These are phyloP conservation scores for Aquilaria malaccensis DNA, from an alignment of 345 rosid genomes.

Conservation along the genomic window DNA sequence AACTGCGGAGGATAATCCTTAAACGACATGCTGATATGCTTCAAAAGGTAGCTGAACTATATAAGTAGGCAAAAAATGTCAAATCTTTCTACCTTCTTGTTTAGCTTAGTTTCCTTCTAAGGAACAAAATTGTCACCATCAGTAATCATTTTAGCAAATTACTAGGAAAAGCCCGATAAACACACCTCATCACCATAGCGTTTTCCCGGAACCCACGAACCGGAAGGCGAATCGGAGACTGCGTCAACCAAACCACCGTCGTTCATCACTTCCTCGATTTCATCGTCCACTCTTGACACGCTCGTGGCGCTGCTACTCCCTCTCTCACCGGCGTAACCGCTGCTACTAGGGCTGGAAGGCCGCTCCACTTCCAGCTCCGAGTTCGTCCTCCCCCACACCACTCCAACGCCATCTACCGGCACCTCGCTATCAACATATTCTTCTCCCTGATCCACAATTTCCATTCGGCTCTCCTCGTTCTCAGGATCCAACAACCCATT, in stretches of 20 bases:
- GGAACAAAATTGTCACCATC: too few species aligned
- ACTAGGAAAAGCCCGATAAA: not conserved
- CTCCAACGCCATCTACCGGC: slow-evolving; percentile 16
- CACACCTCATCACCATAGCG: slow-evolving; percentile 82
- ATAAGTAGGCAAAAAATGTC: too few species aligned
- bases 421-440: slow-evolving; percentile 9
- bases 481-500: slow-evolving; percentile 22
- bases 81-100: too few species aligned
- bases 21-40: too few species aligned
- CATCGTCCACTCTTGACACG: slow-evolving; percentile 41
- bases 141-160: not conserved
- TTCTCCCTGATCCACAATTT: slow-evolving; percentile 11
- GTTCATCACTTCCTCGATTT: slow-evolving; percentile 42
- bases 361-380: slow-evolving; percentile 53
- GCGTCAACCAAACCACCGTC: slow-evolving; percentile 22
- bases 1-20: too few species aligned
- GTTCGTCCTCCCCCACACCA: slow-evolving; percentile 30
- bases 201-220: slow-evolving; percentile 71
- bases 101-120: too few species aligned
- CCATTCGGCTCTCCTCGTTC: slow-evolving; percentile 4
- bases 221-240: slow-evolving; percentile 33
- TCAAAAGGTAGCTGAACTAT: too few species aligned
- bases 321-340: slow-evolving; percentile 94
- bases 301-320: slow-evolving; percentile 71
- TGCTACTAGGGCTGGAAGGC: slow-evolving; percentile 74